Base-by-base conservation (phyloP, 176 grass and related monocot genomes). In the Bothriochloa decipiens region DNA sequence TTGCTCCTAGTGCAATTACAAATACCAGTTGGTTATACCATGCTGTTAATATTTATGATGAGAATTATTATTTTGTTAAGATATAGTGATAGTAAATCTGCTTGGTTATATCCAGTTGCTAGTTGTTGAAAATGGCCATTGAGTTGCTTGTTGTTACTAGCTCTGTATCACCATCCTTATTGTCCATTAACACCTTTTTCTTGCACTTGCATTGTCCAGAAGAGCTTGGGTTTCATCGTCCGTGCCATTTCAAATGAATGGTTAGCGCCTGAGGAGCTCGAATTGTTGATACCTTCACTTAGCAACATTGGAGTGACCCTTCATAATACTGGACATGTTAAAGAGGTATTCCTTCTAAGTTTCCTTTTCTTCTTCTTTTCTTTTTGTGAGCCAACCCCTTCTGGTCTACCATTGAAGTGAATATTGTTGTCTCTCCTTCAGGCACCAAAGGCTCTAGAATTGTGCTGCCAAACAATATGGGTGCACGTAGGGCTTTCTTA, bases 401-500 rank as follows among this genome's bases (percentile, higher is more conserved):
- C 9, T 65, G 63, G n/a, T 11, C 65, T 71, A 53, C 15, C 17
- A 52, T 49, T 42, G 33, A 65, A 86, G 27, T 75, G 53, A 82
- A 77, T 82, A 72, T 6, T 7, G 62, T 74, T 80, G 13, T 71
- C 16, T 64, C 55, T 74, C 37, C 84, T 91, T 90, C 80, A 95
- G 91, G 90, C 89, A 58, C 80, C 90, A 42, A 78, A 86, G 75
- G 89, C 64, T 78, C 45, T 95, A 76, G 78, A 86, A 46, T 28
- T 98, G 49, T 98, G 92, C 65, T 90, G 82, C 80, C 68, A 90
- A 90, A 74, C 76, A 81, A 84, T 88, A 87, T 95, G 85, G 87
- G 55, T 40, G 71, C 60, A 91, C 0, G 7, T 65, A 2, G 91
- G 75, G 33, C 61, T 78, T 78, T 81, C 70, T 84, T 77, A 53